Evolutionary conservation across 257 asterid genomes (phyloP), one percentile per base, ranked within the genome.

Genomic region (Solanum habrochaites): DNA sequence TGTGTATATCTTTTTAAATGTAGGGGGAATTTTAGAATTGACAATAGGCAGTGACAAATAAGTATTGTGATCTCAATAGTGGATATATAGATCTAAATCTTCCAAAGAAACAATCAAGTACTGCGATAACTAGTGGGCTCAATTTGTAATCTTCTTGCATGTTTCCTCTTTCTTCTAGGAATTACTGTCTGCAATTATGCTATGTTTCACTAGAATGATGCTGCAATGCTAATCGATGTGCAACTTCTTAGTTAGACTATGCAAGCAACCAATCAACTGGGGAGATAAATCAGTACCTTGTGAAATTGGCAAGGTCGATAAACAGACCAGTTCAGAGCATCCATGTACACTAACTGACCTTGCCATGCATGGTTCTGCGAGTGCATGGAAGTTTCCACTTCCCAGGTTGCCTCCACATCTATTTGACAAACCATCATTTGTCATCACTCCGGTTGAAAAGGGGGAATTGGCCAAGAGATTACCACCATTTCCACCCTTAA

Each of bases 301-400:
- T 56, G 83, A 85, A 74, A 77, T 89, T 13, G 90, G 89, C 87
- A 93, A 88, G 39, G 96, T 87, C 32, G 97, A 90, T 85, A 94
- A 96, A 91, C 91, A 86, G 73, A 92, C 75, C 93, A 90, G 88
- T 88, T 94, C 98, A 62, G 98, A 91, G 86, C 95, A 97, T 83
- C 99, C 98, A 86, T 97, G 98, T 35, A 97, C 90, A 82, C 99
- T 97, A 86, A 96, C 69, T 21, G 99, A 97, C 91, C 99, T 90
- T 1, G 95, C 95, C 95, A 97, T 96, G 92, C 95, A 93, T 85
- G 94, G 97, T 85, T 97, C 97, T 0, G 81, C 21, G 27, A 91
- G 88, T 18, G 86, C 40, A 45, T 88, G 91, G 86, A 93, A 89
- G 89, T 91, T 94, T 27, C 92, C 94, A 29, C 89, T n/a, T n/a